These are phyloP conservation scores for Fusarium virguliforme DNA, from an alignment of 2,329 filamentous ascomycete genomes.

Conservation along the genomic window DNA sequence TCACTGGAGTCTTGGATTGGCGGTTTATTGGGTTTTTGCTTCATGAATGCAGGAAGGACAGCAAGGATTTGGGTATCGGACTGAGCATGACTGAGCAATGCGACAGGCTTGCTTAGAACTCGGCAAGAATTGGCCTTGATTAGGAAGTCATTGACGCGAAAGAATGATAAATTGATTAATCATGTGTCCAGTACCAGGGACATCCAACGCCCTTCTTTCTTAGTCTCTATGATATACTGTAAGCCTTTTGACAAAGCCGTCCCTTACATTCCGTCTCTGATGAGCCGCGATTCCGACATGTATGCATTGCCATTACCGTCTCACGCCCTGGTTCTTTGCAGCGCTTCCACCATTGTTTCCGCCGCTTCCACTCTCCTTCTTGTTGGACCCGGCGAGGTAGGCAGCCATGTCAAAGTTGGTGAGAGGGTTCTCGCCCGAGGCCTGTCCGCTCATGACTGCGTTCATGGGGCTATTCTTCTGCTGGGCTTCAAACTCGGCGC, in stretches of 20 bases:
- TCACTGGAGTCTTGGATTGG: constrained; percentile 13
- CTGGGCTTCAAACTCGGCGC: constrained; percentile 91
- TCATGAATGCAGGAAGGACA: constrained; percentile 22
- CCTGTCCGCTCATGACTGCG: constrained; percentile 64
- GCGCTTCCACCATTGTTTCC: constrained; percentile 39
- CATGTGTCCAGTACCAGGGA: constrained; percentile 16
- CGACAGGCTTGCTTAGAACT: constrained; percentile 11
- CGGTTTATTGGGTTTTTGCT: constrained; percentile 13
- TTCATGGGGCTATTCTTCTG: constrained; percentile 82
- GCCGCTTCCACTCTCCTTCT: constrained; percentile 57
- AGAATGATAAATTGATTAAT: constrained; percentile 11
- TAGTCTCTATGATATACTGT: constrained; percentile 4
- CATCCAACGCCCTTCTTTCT: constrained; percentile 18
- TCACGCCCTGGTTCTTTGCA: constrained; percentile 61
- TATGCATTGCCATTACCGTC: constrained; percentile 51
- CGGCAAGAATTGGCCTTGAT: not conserved
- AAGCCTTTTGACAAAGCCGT: not conserved
- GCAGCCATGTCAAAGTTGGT: constrained; percentile 75
- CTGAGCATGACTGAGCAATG: constrained; percentile 2
- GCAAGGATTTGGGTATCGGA: constrained; percentile 18
- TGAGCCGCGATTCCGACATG: not conserved
- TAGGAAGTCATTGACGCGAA: not conserved
- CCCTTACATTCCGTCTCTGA: constrained; percentile 4
- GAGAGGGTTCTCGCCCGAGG: constrained; percentile 60
- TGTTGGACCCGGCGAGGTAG: constrained; percentile 72